A percentile compares a stretch with the other conserved stretches of the same genome.
These are phyloP conservation scores for Acanthamoeba quina DNA, from an alignment of 208 protist species.

Conservation along the genomic window DNA sequence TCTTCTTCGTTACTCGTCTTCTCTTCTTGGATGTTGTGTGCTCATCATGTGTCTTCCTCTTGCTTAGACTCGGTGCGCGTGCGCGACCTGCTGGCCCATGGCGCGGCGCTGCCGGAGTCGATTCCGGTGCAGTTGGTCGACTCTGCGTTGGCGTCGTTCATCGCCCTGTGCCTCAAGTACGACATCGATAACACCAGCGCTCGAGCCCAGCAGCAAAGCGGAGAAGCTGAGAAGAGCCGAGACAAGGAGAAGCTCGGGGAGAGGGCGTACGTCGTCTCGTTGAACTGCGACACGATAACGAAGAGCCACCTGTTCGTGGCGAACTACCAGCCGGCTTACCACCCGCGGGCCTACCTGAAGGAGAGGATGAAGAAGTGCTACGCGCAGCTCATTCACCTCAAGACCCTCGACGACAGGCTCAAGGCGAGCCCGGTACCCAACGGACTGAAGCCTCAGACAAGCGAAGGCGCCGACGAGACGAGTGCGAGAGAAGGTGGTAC, in stretches of 20 bases:
- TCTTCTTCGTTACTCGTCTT: neutral
- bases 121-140: constrained; percentile 13
- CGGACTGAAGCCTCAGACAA: neutral
- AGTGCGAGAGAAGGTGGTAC: neutral
- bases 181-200: neutral
- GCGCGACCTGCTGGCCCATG: constrained; percentile 37
- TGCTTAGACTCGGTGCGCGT: neutral
- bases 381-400: neutral
- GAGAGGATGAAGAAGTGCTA: neutral
- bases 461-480: neutral
- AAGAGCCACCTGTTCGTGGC: neutral
- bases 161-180: constrained; percentile 8
- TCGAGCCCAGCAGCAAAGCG: neutral
- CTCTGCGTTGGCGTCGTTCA: neutral
- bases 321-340: constrained; percentile 12
- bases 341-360: constrained; percentile 34
- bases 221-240: no score
- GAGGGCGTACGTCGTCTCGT: neutral
- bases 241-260: neutral
- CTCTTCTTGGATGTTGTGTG: neutral
- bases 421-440: neutral
- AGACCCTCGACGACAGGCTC: neutral
- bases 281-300: constrained; percentile 18
- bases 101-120: neutral
- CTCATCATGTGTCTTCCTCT: neutral